phyloP scores from a whole-genome alignment of 2,329 filamentous ascomycete genomes.

The Penicillium aurantiogriseum region DNA sequence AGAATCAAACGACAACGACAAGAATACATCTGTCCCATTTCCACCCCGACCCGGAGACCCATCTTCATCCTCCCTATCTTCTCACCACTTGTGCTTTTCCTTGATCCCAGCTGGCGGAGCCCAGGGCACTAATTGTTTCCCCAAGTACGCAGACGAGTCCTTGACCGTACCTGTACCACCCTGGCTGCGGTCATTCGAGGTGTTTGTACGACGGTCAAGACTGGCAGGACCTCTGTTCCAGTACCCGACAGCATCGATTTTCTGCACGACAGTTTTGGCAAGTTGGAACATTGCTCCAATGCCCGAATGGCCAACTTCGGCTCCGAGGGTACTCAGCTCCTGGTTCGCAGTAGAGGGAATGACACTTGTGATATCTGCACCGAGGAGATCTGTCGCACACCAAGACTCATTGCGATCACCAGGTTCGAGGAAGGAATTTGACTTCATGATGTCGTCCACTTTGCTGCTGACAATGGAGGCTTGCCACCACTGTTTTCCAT shows the following conservation, averaged over 20 bases:
- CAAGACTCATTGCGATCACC: conserved; percentile 37
- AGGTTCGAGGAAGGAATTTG: conserved; percentile 35
- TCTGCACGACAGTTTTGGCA: conserved; percentile 34
- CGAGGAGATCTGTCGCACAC: conserved; percentile 32
- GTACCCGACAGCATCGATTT: conserved; percentile 40
- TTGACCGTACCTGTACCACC: not conserved
- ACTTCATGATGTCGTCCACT: conserved; percentile 34
- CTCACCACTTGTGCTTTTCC: not conserved
- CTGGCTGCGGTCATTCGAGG: not conserved
- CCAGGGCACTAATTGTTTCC: not conserved
- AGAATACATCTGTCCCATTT: not conserved
- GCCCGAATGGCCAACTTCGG: conserved; percentile 3
- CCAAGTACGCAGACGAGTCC: not conserved
- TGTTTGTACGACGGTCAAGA: not conserved
- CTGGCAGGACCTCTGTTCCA: conserved; percentile 22
- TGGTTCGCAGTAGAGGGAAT: not conserved
- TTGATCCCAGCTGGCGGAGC: not conserved
- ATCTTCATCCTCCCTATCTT: not conserved
- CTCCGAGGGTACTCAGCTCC: not conserved
- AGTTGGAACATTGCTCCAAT: conserved; percentile 18
- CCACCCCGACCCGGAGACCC: not conserved
- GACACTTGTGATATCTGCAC: not conserved
- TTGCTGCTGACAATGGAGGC: conserved; percentile 37
- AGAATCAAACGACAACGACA: not conserved
- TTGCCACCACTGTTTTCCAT: conserved; percentile 41